Evolutionary conservation across 1,284 basidiomycete species (phyloP).

Genomic region (Apiotrichum sp.): DNA sequence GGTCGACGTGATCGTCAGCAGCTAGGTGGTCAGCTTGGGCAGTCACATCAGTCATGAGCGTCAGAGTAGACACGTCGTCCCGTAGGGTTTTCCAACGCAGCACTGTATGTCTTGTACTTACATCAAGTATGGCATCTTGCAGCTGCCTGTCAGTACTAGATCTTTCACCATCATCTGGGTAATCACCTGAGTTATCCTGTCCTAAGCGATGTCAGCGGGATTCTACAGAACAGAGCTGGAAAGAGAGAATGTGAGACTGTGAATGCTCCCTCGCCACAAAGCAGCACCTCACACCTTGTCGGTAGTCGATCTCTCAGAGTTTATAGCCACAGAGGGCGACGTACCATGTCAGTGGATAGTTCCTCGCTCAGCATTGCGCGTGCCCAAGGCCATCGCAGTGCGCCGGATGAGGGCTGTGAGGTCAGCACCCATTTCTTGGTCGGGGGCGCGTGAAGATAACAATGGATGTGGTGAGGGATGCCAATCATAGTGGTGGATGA

Average conservation of each 20-base stretch:
- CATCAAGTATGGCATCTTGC: conserved; percentile 47
- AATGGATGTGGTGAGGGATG: too few species aligned
- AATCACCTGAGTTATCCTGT: conserved; percentile 44
- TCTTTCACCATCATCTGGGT: not conserved
- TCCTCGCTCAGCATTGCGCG: conserved; percentile 45
- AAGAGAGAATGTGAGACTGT: too few species aligned
- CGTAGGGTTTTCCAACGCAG: too few species aligned
- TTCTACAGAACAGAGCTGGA: not conserved
- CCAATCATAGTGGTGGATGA: too few species aligned
- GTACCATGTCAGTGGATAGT: conserved; percentile 46
- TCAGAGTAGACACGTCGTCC: too few species aligned
- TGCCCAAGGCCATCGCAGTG: conserved; percentile 20
- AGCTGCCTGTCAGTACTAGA: conserved; percentile 23
- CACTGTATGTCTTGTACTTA: conserved; percentile 11
- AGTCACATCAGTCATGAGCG: not conserved
- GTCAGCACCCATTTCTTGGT: not conserved
- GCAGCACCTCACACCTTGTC: too few species aligned
- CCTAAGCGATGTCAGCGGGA: conserved; percentile 22
- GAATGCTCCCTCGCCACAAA: too few species aligned
- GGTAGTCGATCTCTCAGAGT: too few species aligned
- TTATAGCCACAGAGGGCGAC: conserved; percentile 3
- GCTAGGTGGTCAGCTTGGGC: conserved; percentile 19
- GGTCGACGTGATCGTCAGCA: conserved; percentile 43
- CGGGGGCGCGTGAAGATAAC: too few species aligned
- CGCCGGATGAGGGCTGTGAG: not conserved